Evolutionary conservation across 148 eudicot species (phyloP).

Genomic region (Talinum fruticosum): DNA sequence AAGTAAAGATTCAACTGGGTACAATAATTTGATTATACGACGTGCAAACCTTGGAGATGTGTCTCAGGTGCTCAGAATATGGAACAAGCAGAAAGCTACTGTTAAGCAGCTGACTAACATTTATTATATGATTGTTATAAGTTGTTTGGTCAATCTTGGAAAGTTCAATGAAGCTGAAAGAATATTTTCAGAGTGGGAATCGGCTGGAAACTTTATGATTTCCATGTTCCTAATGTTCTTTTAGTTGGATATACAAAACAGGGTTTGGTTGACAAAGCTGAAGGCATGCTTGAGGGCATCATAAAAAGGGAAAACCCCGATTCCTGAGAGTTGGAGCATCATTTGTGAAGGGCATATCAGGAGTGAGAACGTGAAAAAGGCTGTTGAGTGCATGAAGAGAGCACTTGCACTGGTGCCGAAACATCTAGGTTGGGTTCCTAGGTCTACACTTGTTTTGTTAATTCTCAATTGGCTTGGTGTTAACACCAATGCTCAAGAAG

Average conservation of each 20-base stretch:
- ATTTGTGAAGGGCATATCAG: conserved; percentile 41
- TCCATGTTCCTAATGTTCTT: conserved; percentile 44
- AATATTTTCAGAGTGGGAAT: conserved; percentile 48
- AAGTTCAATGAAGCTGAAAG: conserved; percentile 38
- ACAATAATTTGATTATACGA: conserved; percentile 39
- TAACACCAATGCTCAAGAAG: conserved; percentile 33
- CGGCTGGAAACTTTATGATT: conserved; percentile 35
- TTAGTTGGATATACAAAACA: conserved; percentile 41
- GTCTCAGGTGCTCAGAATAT: no score
- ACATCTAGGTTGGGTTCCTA: conserved; percentile 43
- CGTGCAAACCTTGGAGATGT: conserved; percentile 39
- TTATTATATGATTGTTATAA: conserved; percentile 41
- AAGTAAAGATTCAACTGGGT: conserved; percentile 20
- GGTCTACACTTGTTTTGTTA: conserved; percentile 22
- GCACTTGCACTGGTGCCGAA: conserved; percentile 34
- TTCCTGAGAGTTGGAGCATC: conserved; percentile 44
- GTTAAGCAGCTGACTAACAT: conserved; percentile 36
- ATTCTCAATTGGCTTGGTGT: conserved; percentile 43
- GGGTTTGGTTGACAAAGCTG: conserved; percentile 40
- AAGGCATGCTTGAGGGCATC: conserved; percentile 37
- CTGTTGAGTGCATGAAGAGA: conserved; percentile 43
- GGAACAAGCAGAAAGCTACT: conserved; percentile 11
- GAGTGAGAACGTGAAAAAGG: conserved; percentile 34
- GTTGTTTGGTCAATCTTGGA: conserved; percentile 40
- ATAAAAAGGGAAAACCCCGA: conserved; percentile 34